Evolutionary conservation across 306 rosid genomes (phyloP).

Genomic region (Malus asiatica): DNA sequence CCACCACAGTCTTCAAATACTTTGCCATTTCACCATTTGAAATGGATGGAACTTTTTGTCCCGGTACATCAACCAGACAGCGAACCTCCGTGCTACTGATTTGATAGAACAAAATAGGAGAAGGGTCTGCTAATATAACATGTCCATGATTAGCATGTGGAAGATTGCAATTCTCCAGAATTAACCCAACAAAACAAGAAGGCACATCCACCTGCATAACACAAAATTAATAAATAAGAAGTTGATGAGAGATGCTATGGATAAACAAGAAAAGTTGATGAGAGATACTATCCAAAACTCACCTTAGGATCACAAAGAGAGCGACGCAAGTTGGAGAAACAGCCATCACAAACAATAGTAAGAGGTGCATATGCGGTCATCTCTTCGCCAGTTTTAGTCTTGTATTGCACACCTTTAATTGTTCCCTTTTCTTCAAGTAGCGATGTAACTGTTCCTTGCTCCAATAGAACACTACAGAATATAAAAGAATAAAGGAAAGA

Average conservation of each 20-base stretch:
- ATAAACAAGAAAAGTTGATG: background rate
- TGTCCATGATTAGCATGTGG: slow-evolving; percentile 88
- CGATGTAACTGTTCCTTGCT: slow-evolving; percentile 89
- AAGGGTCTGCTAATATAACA: slow-evolving; percentile 85
- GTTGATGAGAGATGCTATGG: background rate
- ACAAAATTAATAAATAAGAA: slow-evolving; percentile 8
- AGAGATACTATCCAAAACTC: slow-evolving; percentile 16
- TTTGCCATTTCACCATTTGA: slow-evolving; percentile 85
- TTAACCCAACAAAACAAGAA: slow-evolving; percentile 82
- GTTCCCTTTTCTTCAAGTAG: slow-evolving; percentile 77
- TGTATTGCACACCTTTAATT: slow-evolving; percentile 80
- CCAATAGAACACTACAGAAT: slow-evolving; percentile 51
- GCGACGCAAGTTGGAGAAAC: slow-evolving; percentile 93
- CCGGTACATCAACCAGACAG: slow-evolving; percentile 93
- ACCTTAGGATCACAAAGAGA: slow-evolving; percentile 88
- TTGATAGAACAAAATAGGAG: slow-evolving; percentile 85
- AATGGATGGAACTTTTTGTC: slow-evolving; percentile 88
- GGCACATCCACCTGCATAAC: slow-evolving; percentile 78
- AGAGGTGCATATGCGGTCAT: slow-evolving; percentile 69
- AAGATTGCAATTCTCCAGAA: slow-evolving; percentile 84
- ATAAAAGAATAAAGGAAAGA: background rate
- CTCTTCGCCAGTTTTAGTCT: slow-evolving; percentile 61
- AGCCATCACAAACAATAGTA: slow-evolving; percentile 91
- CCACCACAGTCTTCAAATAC: slow-evolving; percentile 73
- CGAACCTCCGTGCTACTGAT: slow-evolving; percentile 90